phyloP scores from a whole-genome alignment of 768 basidiomycete genomes.

The Austroboletus eburneus region DNA sequence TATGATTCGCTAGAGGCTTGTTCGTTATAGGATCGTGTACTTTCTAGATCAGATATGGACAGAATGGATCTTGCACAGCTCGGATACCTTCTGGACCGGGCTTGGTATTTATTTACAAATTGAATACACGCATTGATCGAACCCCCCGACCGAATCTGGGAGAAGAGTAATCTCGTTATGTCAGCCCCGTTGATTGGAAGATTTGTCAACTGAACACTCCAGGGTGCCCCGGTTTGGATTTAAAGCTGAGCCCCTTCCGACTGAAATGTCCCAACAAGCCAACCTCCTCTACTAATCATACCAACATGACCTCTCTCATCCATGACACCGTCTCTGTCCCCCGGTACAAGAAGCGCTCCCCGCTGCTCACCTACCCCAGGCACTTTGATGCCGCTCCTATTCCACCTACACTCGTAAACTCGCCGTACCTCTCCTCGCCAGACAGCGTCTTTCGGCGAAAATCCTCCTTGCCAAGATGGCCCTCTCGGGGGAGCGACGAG shows the following conservation, averaged over 20 bases:
- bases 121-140: conserved; percentile 20
- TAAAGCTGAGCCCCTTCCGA: conserved; percentile 10
- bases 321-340: conserved; percentile 10
- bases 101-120: conserved; percentile 13
- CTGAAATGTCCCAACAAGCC: conserved; percentile 9
- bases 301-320: conserved; percentile 16
- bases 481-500: conserved; percentile 49
- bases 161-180: conserved; percentile 16
- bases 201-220: conserved; percentile 25
- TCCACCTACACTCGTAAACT: conserved; percentile 54
- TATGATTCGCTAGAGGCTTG: conserved; percentile 14
- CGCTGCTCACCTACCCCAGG: conserved; percentile 11
- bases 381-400: conserved; percentile 43
- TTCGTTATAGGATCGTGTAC: conserved; percentile 18
- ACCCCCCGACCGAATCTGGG: conserved; percentile 10
- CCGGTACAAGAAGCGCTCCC: conserved; percentile 16
- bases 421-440: conserved; percentile 51
- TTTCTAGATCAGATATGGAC: conserved; percentile 1
- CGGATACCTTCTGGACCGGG: conserved; percentile 19
- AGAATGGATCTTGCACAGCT: conserved; percentile 15
- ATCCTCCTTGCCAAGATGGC: conserved; percentile 30
- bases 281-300: background rate
- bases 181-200: conserved; percentile 20
- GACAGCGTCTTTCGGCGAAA: conserved; percentile 45
- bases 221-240: conserved; percentile 6